Percentiles rank a stretch among this genome's conserved stretches.
phyloP scores from a whole-genome alignment of 2,329 filamentous ascomycete genomes.

The Microsporum canis region DNA sequence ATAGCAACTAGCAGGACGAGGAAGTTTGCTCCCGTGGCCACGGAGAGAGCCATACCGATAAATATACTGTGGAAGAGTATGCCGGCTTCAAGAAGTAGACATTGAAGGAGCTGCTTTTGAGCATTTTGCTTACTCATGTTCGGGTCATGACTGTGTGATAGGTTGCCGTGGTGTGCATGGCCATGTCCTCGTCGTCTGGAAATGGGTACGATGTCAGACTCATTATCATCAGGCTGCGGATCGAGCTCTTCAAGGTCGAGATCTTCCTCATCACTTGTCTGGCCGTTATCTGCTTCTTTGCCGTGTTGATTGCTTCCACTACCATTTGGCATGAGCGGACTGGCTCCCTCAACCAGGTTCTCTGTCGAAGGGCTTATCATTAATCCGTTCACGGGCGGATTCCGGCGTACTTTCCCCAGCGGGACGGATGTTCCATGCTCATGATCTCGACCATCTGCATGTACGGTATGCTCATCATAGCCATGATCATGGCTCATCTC shows the following conservation, averaged over 20 bases:
- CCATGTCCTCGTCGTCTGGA: slow-evolving; percentile 1
- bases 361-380: slow-evolving; percentile 9
- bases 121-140: slow-evolving; percentile 18
- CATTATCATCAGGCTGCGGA: slow-evolving; percentile 16
- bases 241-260: slow-evolving; percentile 47
- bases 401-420: background rate
- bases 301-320: slow-evolving; percentile 12
- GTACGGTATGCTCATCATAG: slow-evolving; percentile 6
- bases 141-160: slow-evolving; percentile 10
- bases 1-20: slow-evolving; percentile 71
- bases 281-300: background rate
- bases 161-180: slow-evolving; percentile 10
- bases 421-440: background rate
- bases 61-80: slow-evolving; percentile 80
- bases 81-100: slow-evolving; percentile 66
- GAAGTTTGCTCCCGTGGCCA: slow-evolving; percentile 68
- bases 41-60: slow-evolving; percentile 76
- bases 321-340: slow-evolving; percentile 14
- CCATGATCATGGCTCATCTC: slow-evolving; percentile 7
- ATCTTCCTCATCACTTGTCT: slow-evolving; percentile 41
- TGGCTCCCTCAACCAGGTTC: slow-evolving; percentile 14
- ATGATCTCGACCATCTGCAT: slow-evolving; percentile 1
- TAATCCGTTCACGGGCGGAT: background rate
- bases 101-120: slow-evolving; percentile 61
- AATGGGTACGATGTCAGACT: slow-evolving; percentile 6